Percentiles rank a stretch among this genome's conserved stretches.
Conservation (phyloP, 2,329 filamentous ascomycete genomes). For the Zymoseptoria pseudotritici region DNA sequence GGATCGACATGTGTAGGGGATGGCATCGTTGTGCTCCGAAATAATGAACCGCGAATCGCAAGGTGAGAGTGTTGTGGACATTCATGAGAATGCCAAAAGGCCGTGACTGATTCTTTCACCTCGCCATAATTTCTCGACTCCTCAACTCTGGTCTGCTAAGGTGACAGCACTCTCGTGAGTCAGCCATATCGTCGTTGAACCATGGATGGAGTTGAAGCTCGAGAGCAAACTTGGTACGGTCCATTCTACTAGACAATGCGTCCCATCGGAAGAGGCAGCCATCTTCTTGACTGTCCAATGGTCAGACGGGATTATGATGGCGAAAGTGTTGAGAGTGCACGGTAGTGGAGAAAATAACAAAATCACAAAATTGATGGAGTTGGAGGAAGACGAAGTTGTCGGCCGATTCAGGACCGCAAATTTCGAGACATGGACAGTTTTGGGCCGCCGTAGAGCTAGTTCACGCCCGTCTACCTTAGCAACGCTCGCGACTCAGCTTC, state of each 20-base stretch:
- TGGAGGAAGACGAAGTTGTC: neutral
- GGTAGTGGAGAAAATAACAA: too few relatives aligned
- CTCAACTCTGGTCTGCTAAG: neutral
- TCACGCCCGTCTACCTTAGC: neutral
- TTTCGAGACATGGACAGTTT: neutral
- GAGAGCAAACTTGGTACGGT: neutral
- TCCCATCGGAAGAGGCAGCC: neutral
- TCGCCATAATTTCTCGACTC: neutral
- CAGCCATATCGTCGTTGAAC: neutral
- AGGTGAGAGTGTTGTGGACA: neutral
- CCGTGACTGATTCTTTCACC: neutral
- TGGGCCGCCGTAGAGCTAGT: neutral
- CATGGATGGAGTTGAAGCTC: neutral
- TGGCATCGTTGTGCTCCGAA: neutral
- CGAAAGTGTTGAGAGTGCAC: too few relatives aligned
- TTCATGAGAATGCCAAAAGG: neutral
- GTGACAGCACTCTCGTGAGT: neutral
- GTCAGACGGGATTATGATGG: neutral
- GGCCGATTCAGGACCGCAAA: neutral
- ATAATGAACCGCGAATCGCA: neutral
- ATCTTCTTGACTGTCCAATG: neutral
- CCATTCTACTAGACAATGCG: neutral
- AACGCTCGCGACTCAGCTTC: neutral
- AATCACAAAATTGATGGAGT: too few relatives aligned
- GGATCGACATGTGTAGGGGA: neutral